Evolutionary conservation across 2,329 filamentous ascomycete genomes (phyloP).

Genomic region (Cladosporium sp.): DNA sequence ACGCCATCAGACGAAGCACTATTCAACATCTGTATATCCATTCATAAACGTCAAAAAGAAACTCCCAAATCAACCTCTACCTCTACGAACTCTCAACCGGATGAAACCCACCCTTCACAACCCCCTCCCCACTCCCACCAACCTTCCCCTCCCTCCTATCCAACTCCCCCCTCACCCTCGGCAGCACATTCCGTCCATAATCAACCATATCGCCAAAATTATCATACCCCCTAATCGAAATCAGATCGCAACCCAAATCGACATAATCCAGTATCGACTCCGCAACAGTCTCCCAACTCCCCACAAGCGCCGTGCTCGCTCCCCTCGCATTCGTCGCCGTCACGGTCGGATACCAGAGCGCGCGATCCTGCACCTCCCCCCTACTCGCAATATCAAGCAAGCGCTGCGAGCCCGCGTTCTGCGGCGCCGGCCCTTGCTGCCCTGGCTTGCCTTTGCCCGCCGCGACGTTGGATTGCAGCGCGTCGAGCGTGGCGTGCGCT

Average conservation of each 20-base stretch:
- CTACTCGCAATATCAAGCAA: constrained; percentile 54
- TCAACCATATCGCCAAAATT: constrained; percentile 58
- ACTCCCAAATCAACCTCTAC: too few relatives aligned
- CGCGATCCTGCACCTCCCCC: constrained; percentile 57
- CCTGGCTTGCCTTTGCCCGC: constrained; percentile 21
- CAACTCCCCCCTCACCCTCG: constrained; percentile 42
- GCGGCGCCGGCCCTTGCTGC: constrained; percentile 39
- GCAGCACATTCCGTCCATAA: constrained; percentile 55
- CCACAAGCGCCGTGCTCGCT: constrained; percentile 57
- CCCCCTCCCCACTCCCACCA: neutral
- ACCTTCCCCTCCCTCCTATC: constrained; percentile 21
- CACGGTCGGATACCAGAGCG: constrained; percentile 61
- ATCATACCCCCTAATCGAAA: constrained; percentile 59
- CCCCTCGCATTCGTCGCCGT: constrained; percentile 58
- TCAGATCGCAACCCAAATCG: constrained; percentile 52
- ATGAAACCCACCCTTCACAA: neutral
- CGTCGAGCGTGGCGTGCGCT: constrained; percentile 53
- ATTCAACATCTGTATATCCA: too few relatives aligned
- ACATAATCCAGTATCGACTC: constrained; percentile 57
- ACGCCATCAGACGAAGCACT: too few relatives aligned
- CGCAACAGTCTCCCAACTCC: constrained; percentile 49
- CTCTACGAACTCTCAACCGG: too few relatives aligned
- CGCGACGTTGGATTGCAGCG: constrained; percentile 42
- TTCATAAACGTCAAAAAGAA: too few relatives aligned
- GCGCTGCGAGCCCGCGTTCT: constrained; percentile 58